phyloP scores from a whole-genome alignment of 768 basidiomycete species.

The Panaeolus cyanescens region DNA sequence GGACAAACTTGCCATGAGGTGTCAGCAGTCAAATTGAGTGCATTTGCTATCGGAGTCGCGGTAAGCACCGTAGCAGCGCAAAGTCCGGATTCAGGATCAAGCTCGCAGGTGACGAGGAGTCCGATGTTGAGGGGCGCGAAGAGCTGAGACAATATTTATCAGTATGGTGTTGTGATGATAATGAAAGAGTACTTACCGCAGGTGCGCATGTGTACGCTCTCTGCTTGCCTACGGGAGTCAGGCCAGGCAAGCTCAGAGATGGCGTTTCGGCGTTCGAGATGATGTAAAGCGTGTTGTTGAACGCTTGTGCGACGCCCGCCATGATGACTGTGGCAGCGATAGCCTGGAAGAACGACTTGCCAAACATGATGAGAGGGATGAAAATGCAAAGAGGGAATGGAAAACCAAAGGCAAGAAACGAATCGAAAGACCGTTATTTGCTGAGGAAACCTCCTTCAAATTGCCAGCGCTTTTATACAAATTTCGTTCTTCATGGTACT shows the following conservation, averaged over 20 bases:
- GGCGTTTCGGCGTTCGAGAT: slow-evolving; percentile 27
- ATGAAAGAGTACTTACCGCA: slow-evolving; percentile 10
- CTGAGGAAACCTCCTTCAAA: too few species aligned
- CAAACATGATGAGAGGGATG: too few species aligned
- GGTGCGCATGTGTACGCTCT: slow-evolving; percentile 24
- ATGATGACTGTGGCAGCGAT: background rate
- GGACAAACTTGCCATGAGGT: slow-evolving; percentile 23
- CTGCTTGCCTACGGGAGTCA: slow-evolving; percentile 21
- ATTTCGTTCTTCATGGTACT: too few species aligned
- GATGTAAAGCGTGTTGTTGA: slow-evolving; percentile 21
- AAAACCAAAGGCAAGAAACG: too few species aligned
- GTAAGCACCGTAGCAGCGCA: slow-evolving; percentile 24
- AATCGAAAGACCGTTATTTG: too few species aligned
- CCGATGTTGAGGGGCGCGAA: slow-evolving; percentile 19
- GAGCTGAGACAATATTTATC: background rate
- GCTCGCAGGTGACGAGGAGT: slow-evolving; percentile 26
- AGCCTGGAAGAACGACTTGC: background rate
- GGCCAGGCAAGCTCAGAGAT: slow-evolving; percentile 23
- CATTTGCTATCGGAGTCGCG: slow-evolving; percentile 22
- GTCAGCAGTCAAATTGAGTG: slow-evolving; percentile 22
- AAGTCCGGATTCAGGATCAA: slow-evolving; percentile 21
- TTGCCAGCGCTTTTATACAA: too few species aligned
- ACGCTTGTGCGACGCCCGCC: background rate
- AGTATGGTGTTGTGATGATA: background rate
- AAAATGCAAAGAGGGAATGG: too few species aligned